Conservation (phyloP, 2,329 filamentous ascomycete species). For the Tolypocladium inflatum region DNA sequence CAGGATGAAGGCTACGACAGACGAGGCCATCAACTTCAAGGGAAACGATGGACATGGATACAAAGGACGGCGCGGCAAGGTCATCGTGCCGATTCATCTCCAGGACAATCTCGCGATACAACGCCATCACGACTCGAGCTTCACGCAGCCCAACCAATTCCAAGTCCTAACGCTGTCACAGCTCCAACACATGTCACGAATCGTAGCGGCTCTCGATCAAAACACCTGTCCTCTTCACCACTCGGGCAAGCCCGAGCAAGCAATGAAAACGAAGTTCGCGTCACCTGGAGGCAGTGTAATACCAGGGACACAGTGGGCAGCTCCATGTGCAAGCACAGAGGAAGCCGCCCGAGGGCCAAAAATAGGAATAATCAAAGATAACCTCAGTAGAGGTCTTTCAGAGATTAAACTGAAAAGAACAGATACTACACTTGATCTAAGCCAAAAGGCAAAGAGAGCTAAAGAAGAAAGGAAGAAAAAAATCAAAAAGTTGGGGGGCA, state of each 20-base stretch:
- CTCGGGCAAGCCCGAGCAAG: conserved; percentile 22
- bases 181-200: neutral
- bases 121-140: neutral
- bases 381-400: conserved; percentile 68
- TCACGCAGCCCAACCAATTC: neutral
- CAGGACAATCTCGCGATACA: neutral
- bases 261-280: conserved; percentile 32
- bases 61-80: neutral
- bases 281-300: conserved; percentile 35
- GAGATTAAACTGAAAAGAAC: conserved; percentile 97
- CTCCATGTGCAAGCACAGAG: conserved; percentile 32
- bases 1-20: neutral
- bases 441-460: conserved; percentile 48
- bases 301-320: conserved; percentile 33
- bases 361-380: conserved; percentile 75
- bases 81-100: neutral
- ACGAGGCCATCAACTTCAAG: neutral
- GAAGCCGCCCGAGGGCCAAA: conserved; percentile 25
- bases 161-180: neutral
- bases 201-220: neutral
- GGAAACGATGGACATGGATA: neutral
- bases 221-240: conserved; percentile 36
- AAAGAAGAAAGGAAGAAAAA: conserved; percentile 23
- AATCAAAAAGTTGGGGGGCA: conserved; percentile 5
- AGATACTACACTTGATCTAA: conserved; percentile 96